phyloP scores from a whole-genome alignment of 495 filamentous ascomycete genomes.

The Xylaria sp. region DNA sequence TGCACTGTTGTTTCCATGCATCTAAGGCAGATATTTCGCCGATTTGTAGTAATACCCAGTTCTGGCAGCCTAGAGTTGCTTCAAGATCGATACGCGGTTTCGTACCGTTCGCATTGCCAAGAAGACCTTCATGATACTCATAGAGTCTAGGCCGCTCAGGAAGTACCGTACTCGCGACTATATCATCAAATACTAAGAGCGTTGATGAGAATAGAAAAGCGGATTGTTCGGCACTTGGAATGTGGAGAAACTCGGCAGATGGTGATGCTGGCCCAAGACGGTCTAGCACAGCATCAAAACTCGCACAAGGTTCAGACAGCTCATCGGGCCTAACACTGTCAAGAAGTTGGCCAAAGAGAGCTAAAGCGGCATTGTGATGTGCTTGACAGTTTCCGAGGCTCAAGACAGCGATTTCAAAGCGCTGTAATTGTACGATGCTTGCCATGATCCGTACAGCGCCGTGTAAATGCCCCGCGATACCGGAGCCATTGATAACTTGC shows the following conservation, averaged over 20 bases:
- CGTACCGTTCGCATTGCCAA: constrained; percentile 23
- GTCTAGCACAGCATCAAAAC: constrained; percentile 40
- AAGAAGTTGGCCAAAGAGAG: constrained; percentile 56
- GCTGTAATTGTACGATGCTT: constrained; percentile 61
- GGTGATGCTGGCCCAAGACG: constrained; percentile 40
- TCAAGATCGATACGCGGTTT: constrained; percentile 48
- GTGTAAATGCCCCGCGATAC: constrained; percentile 36
- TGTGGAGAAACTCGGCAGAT: constrained; percentile 27
- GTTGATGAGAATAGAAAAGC: constrained; percentile 61
- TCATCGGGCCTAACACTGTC: constrained; percentile 36
- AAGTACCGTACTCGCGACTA: constrained; percentile 55
- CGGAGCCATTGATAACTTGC: constrained; percentile 38
- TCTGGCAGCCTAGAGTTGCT: constrained; percentile 52
- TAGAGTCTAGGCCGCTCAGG: constrained; percentile 50
- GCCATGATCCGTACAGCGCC: constrained; percentile 51
- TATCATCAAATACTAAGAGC: constrained; percentile 56
- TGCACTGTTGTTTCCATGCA: constrained; percentile 57
- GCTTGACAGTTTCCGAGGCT: constrained; percentile 55
- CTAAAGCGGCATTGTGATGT: constrained; percentile 57
- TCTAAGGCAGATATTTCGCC: constrained; percentile 57
- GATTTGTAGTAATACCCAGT: constrained; percentile 55
- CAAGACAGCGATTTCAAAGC: constrained; percentile 54
- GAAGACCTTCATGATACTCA: constrained; percentile 47
- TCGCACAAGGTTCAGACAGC: background rate
- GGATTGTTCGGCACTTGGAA: constrained; percentile 57